phyloP scores from a whole-genome alignment of 2,329 filamentous ascomycete genomes.

The Cercospora zeae-maydis region DNA sequence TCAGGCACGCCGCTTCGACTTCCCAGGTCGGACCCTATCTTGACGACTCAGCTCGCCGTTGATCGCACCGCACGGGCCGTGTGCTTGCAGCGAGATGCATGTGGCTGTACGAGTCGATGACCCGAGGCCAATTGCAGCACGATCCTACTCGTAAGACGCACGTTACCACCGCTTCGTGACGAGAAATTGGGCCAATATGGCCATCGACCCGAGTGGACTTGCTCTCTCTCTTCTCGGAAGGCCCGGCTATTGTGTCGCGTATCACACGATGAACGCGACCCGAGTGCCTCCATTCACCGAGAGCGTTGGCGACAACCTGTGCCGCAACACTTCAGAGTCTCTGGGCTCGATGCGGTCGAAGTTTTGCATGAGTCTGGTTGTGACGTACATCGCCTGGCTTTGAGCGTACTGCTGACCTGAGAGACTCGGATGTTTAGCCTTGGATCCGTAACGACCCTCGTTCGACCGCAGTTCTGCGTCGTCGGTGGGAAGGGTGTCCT shows the following conservation, averaged over 20 bases:
- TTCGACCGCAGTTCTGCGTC: neutral
- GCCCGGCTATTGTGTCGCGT: neutral
- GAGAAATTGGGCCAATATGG: neutral
- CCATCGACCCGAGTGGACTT: neutral
- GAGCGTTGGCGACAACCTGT: slow-evolving; percentile 1
- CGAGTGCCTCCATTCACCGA: neutral
- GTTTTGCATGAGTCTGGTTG: slow-evolving; percentile 43
- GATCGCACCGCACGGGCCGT: slow-evolving; percentile 1
- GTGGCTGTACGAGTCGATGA: slow-evolving; percentile 8
- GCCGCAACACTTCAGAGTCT: neutral
- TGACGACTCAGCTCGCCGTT: slow-evolving; percentile 5
- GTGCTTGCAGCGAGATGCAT: slow-evolving; percentile 7
- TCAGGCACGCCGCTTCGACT: neutral
- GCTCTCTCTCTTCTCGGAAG: neutral
- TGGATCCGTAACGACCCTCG: neutral
- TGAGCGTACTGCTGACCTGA: slow-evolving; percentile 44
- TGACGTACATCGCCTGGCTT: slow-evolving; percentile 45
- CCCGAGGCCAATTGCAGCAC: neutral
- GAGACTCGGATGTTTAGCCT: neutral
- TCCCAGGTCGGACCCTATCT: neutral
- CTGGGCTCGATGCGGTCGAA: slow-evolving; percentile 28
- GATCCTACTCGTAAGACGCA: neutral
- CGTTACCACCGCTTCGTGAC: neutral
- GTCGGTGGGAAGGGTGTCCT: neutral
- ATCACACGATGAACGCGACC: neutral